Conservation (phyloP, 2,329 filamentous ascomycete genomes). For the Penicillium sp. region DNA sequence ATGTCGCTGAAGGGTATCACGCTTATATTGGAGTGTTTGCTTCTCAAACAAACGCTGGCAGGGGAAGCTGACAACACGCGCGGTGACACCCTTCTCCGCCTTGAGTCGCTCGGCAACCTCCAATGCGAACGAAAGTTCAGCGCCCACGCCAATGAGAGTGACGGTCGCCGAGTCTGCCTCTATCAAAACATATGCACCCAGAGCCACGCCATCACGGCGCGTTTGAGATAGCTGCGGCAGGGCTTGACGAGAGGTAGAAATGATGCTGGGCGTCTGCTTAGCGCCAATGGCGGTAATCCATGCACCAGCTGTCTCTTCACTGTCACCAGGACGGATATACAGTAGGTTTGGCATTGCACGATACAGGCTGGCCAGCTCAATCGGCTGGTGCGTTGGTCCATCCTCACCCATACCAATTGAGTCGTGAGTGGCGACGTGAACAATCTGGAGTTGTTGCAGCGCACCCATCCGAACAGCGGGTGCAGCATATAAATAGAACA, state of each 20-base stretch:
- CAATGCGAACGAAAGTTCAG: slow-evolving; percentile 51
- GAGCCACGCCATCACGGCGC: slow-evolving; percentile 38
- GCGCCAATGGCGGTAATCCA: slow-evolving; percentile 43
- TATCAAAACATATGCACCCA: slow-evolving; percentile 45
- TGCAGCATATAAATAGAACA: slow-evolving; percentile 61
- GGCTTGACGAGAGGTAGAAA: slow-evolving; percentile 46
- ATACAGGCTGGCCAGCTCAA: slow-evolving; percentile 58
- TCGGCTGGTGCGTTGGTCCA: slow-evolving; percentile 63
- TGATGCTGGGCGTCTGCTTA: slow-evolving; percentile 44
- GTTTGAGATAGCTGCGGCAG: slow-evolving; percentile 42
- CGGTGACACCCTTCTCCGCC: slow-evolving; percentile 36
- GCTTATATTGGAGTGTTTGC: slow-evolving; percentile 49
- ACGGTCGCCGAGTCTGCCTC: slow-evolving; percentile 39
- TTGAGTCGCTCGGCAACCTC: slow-evolving; percentile 46
- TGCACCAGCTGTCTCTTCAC: slow-evolving; percentile 54
- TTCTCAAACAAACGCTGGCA: slow-evolving; percentile 52
- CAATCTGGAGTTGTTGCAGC: slow-evolving; percentile 54
- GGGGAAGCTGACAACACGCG: slow-evolving; percentile 52
- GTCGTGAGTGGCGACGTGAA: slow-evolving; percentile 63
- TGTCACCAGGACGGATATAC: slow-evolving; percentile 61
- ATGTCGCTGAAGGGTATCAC: slow-evolving; percentile 42
- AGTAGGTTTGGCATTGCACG: slow-evolving; percentile 63
- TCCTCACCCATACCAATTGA: slow-evolving; percentile 60
- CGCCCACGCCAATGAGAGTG: slow-evolving; percentile 53
- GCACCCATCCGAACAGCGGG: slow-evolving; percentile 62